Evolutionary conservation across 2,329 filamentous ascomycete species (phyloP), one percentile per base, ranked within the genome.

Genomic region (Cytospora piceae): DNA sequence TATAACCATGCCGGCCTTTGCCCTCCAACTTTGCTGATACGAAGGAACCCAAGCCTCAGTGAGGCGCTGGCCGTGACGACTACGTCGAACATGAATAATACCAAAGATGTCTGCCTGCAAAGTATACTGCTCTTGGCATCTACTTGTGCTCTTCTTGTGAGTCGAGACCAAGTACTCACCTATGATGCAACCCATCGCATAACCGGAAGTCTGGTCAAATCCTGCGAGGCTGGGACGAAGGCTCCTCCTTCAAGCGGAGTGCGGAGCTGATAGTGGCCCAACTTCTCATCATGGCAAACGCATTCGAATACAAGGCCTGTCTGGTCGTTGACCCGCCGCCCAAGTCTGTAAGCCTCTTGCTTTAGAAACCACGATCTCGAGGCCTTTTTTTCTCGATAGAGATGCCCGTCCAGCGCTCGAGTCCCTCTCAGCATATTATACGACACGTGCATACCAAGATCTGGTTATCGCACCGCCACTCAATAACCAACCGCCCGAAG

Each of bases 1-100:
- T n/a, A 34, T 3, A 9, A n/a, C 32, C 31, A 54, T 20, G 22
- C 24, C 15, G 5, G 15, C 6, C 37, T 46, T 31, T 15, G 17
- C 59, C 51, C 24, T 20, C 15, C 11, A 54, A 15, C 11, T 8
- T 8, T 42, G n/a, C 15, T 15, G 49, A 46, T 52, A 58, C 59
- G 46, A 55, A 6, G 54, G 37, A 3, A 15, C 15, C 53, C 37
- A 17, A 62, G 64, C 59, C 64, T 46, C 15, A n/a, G 4, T 27
- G 34, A 54, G 54, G 54, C 46, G 31, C 46, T 54, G 54, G 24
- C 54, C 11, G 34, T 58, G 63, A 65, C 32, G 53, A 46, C 53
- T 53, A 17, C 20, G 39, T 56, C 39, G 31, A 60, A 57, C 24
- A 42, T 27, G 52, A 52, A 7, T 12, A 22, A 46, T 22, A 32